Base-by-base conservation (phyloP, 805 yeast species). In the Saccharomycopsis microspora region DNA sequence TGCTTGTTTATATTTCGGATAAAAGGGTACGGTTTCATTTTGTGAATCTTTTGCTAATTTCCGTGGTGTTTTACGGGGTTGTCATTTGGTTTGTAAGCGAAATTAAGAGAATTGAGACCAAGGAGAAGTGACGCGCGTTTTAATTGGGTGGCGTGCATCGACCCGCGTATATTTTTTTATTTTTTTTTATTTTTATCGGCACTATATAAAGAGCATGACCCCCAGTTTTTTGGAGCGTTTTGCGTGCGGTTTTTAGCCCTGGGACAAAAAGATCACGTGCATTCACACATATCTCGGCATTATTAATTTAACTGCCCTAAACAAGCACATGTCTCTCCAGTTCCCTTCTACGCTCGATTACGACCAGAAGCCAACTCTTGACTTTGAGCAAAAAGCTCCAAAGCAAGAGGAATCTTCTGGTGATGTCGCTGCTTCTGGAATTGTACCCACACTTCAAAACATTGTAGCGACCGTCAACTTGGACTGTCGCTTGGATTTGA, bases 381-480 rank as follows among this genome's bases (percentile, higher is more conserved):
- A 44, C 10, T 29, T 8, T 34, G n/a, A 34, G 8, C 36, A 34
- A 9, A 8, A 9, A 39, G 11, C 8, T 11, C 9, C 41, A 32
- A 41, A 39, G 31, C n/a, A 9, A 31, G 40, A 42, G 5, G 45
- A 44, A 28, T 32, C 34, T 40, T 34, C 43, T 4, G 64, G 57
- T 4, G 87, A 79, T 42, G 81, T 82, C 31, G 81, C 90, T 1
- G 82, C 94, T 2, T 85, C 96, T 0, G 98, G 98, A 40, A 90
- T 93, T 47, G 95, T 93, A 5, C 98, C 98, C 42, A 90, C 97
- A 1, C 56, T 71, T 43, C 95, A 86, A 63, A 93, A 93, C 70
- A 93, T 93, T 48, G 98, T 93, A 43, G 98, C 98, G 35, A 93
- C 98, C 0, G 98, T 93, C 51, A 90, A 93, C 62, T 73, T 93